phyloP scores from a whole-genome alignment of 2,329 filamentous ascomycete species.

The Claviceps africana region DNA sequence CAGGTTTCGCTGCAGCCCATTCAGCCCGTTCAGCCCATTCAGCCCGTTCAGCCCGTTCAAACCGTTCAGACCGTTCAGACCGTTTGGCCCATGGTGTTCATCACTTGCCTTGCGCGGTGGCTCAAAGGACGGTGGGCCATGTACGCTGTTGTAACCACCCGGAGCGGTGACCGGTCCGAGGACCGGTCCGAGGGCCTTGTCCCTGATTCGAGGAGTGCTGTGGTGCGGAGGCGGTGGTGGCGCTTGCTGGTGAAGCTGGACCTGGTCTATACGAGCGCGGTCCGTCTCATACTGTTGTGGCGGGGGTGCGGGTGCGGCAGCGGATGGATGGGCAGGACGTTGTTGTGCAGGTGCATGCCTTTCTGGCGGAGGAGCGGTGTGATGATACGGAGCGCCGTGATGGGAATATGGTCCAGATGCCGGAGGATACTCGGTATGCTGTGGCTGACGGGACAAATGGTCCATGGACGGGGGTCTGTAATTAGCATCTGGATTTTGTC shows the following conservation, averaged over 20 bases:
- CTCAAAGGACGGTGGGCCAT: constrained; percentile 26
- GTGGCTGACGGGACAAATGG: constrained; percentile 20
- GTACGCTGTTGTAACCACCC: constrained; percentile 32
- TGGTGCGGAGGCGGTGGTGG: constrained; percentile 21
- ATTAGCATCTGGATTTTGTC: constrained; percentile 13
- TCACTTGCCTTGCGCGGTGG: constrained; percentile 22
- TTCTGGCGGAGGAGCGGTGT: constrained; percentile 18
- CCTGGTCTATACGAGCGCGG: constrained; percentile 28
- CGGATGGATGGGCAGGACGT: constrained; percentile 21
- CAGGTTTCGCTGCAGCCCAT: constrained; percentile 46
- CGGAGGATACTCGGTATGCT: constrained; percentile 34
- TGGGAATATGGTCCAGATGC: constrained; percentile 24
- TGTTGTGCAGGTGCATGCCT: constrained; percentile 23
- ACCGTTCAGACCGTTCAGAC: too few species aligned
- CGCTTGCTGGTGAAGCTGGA: constrained; percentile 23
- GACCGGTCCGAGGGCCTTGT: constrained; percentile 36
- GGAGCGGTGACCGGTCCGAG: too few species aligned
- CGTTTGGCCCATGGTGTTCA: constrained; percentile 24
- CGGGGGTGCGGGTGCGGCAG: constrained; percentile 17
- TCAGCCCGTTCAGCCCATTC: too few species aligned
- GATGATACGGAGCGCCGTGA: constrained; percentile 18
- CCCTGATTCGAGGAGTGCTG: constrained; percentile 25
- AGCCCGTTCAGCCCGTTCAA: too few species aligned
- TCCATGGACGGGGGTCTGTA: constrained; percentile 23
- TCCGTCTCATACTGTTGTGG: constrained; percentile 35